Percentiles rank a stretch among this genome's conserved stretches.
These are phyloP conservation scores for Camillea tinctor DNA, from an alignment of 2,329 filamentous ascomycete species.

Conservation along the genomic window DNA sequence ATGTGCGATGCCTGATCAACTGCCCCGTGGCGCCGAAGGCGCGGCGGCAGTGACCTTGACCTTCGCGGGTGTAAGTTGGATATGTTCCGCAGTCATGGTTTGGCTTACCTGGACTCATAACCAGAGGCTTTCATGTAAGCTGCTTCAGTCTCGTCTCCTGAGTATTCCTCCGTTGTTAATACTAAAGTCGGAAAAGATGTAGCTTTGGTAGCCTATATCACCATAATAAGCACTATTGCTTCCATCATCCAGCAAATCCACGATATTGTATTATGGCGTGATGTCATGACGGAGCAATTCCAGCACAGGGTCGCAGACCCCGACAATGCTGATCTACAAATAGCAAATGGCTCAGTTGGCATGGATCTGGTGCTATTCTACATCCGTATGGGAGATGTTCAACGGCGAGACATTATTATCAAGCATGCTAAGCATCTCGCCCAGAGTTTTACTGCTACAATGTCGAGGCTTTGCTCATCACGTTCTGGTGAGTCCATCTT, in stretches of 20 bases:
- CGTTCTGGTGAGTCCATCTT: slow-evolving; percentile 21
- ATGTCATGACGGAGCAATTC: slow-evolving; percentile 15
- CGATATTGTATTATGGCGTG: slow-evolving; percentile 17
- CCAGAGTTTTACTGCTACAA: slow-evolving; percentile 25
- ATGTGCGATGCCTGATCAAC: slow-evolving; percentile 14
- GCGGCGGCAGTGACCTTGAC: slow-evolving; percentile 14
- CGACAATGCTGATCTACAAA: slow-evolving; percentile 18
- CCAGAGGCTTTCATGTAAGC: slow-evolving; percentile 25
- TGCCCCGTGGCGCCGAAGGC: slow-evolving; percentile 18
- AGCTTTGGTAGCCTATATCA: slow-evolving; percentile 21
- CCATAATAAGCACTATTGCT: slow-evolving; percentile 18
- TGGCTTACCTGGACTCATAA: slow-evolving; percentile 28
- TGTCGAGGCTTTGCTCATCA: slow-evolving; percentile 22
- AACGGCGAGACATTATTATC: too few species aligned
- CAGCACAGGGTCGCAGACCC: slow-evolving; percentile 16
- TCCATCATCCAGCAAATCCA: slow-evolving; percentile 26
- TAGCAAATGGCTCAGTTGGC: slow-evolving; percentile 25
- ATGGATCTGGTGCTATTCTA: slow-evolving; percentile 26
- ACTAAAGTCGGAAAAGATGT: slow-evolving; percentile 17
- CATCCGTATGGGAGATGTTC: slow-evolving; percentile 18
- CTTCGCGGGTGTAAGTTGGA: slow-evolving; percentile 9
- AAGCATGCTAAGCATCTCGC: neutral
- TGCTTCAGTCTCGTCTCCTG: neutral
- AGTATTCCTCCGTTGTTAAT: neutral
- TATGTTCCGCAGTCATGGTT: slow-evolving; percentile 15